Evolutionary conservation across 1,139 yeast genomes (phyloP), one percentile per base, ranked within the genome.

Genomic region (Scheffersomyces quercinus): DNA sequence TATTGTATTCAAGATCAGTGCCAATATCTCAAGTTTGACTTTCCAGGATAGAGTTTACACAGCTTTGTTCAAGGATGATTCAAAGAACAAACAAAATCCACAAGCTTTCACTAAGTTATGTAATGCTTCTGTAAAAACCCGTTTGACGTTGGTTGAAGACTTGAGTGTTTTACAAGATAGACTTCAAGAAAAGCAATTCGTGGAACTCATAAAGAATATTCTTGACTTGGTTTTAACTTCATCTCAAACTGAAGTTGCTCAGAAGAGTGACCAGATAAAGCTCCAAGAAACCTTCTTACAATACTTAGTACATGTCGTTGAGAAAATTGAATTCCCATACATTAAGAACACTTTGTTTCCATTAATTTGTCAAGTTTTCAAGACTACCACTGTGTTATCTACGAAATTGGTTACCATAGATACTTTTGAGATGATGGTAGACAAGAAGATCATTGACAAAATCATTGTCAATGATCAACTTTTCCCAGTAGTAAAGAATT

Each of bases 301-400:
- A n/a, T 71, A 78, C 43, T 60, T 81, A 36, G 65, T 72, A 0
- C 51, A 65, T 8, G 66, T 81, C 36, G 61, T 80, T 3, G 73
- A 68, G 8, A 71, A 77, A 39, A 68, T 85, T 39, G 95, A 84
- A 43, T 88, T 88, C 56, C 80, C 91, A 5, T 79, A 83, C 30
- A 74, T 89, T 43, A 89, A 91, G 53, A 84, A 83, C 53, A 79
- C 80, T 13, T 70, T 89, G 13, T 80, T 88, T 59, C 96, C 97
- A 1, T 68, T 82, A 35, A 71, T 90, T 20, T 79, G 89, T 35
- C 78, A 77, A 36, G 79, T 88, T 3, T 91, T 90, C 64, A 80
- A 88, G 35, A 86, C 89, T 37, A 91, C 98, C 0, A 87, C 95
- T 0, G 81, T 93, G 35, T 68, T 90, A 34, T 82, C 88, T 3